phyloP scores from a whole-genome alignment of 2,329 filamentous ascomycete genomes.

The Trichoderma sp. region DNA sequence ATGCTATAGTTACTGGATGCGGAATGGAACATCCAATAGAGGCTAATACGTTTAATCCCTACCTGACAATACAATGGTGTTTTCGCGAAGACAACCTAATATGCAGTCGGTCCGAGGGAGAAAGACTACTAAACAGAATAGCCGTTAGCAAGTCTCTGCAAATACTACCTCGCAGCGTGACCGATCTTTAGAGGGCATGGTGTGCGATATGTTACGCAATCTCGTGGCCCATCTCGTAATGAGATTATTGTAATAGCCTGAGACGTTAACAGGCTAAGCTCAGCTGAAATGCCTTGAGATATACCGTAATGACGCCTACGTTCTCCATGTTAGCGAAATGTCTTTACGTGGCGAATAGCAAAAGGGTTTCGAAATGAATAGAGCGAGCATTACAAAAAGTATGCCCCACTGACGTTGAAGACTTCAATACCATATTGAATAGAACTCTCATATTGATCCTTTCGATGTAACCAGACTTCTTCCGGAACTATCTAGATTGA shows the following conservation, averaged over 20 bases:
- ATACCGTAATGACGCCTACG: neutral
- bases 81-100: neutral
- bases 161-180: neutral
- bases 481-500: neutral
- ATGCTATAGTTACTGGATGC: neutral
- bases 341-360: neutral
- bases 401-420: neutral
- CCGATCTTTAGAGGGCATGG: neutral
- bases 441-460: neutral
- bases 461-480: neutral
- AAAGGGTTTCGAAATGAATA: neutral
- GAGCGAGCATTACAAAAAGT: neutral
- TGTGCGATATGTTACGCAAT: neutral
- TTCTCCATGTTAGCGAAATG: neutral
- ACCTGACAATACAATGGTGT: neutral
- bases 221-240: neutral
- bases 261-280: neutral
- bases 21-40: neutral
- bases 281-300: neutral
- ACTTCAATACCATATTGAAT: neutral
- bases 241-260: neutral
- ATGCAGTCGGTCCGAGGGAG: neutral
- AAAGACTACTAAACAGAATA: neutral
- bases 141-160: neutral
- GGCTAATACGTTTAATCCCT: neutral